These are phyloP conservation scores for Candida schatavii DNA, from an alignment of 805 yeast species.

Conservation along the genomic window DNA sequence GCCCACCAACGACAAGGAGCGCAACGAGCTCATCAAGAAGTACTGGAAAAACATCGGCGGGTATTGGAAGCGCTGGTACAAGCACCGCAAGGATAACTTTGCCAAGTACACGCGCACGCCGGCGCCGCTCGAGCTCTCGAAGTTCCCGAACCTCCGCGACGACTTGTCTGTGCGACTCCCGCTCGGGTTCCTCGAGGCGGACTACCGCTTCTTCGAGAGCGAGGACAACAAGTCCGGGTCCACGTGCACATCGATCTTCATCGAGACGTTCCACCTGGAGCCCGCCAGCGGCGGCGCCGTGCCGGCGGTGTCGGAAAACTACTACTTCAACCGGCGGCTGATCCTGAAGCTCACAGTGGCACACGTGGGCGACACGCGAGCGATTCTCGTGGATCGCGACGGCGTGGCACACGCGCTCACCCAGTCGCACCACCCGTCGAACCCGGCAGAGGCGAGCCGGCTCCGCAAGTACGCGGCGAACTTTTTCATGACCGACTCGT, in stretches of 20 bases:
- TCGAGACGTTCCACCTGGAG: slow-evolving; percentile 47
- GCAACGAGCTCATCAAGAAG: slow-evolving; percentile 44
- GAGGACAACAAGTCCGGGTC: slow-evolving; percentile 54
- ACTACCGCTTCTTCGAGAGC: slow-evolving; percentile 51
- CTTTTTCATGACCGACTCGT: slow-evolving; percentile 78
- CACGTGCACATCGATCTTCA: slow-evolving; percentile 64
- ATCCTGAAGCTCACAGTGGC: slow-evolving; percentile 70
- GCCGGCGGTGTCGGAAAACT: slow-evolving; percentile 30
- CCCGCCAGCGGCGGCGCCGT: slow-evolving; percentile 8
- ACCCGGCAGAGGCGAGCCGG: slow-evolving; percentile 73
- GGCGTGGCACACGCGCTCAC: slow-evolving; percentile 83
- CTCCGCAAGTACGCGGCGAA: slow-evolving; percentile 59
- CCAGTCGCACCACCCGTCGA: slow-evolving; percentile 81
- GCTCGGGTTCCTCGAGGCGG: slow-evolving; percentile 63
- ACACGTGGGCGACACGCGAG: slow-evolving; percentile 91
- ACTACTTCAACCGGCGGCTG: slow-evolving; percentile 65
- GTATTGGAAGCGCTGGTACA: slow-evolving; percentile 81
- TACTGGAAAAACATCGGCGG: slow-evolving; percentile 68
- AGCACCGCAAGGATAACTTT: slow-evolving; percentile 38
- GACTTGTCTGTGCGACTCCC: slow-evolving; percentile 63
- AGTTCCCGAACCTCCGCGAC: slow-evolving; percentile 12
- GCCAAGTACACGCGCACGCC: slow-evolving; percentile 19
- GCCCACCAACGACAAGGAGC: slow-evolving; percentile 21
- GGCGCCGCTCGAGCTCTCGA: slow-evolving; percentile 13
- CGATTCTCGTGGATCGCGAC: slow-evolving; percentile 74